Base-by-base conservation (phyloP, 1,284 basidiomycete species). In the Apiotrichum siamense region DNA sequence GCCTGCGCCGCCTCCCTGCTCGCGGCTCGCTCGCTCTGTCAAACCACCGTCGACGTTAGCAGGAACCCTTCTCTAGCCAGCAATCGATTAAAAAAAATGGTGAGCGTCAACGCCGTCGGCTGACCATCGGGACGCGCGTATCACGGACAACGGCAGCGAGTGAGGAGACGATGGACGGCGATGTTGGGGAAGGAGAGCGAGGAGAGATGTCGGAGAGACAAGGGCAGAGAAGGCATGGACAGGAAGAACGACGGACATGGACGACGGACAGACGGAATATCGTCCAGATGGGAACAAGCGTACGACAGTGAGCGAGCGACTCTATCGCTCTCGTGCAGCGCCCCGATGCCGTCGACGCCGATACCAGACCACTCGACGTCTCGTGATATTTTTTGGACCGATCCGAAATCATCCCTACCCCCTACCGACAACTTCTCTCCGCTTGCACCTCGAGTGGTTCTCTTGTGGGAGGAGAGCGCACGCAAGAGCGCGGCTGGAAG, bases 41-140 rank as follows among this genome's bases (percentile, higher is more conserved):
- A 41, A 41, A 41, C 40, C 26, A 10, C 20, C 26, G 26, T 41
- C 40, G 25, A 26, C 26, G 18, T 31, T 20, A 15, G 12, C 20
- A 20, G 18, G n/a, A 18, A 31, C 20, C 32, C 13, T 18, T 32
- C 24, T 31, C 20, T 31, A 43, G 41, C 41, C 41, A 43, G 41
- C 41, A 43, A 43, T 43, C 29, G 12, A 35, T 17, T 31, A 43
- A 29, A 26, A 43, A 43, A 43, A 43, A 43, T 43, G 41, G 41
- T 43, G 25, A 27, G 41, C 27, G 25, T 23, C 25, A 26, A 15
- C 7, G 13, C 20, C 41, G 23, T n/a, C n/a, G 17, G 29, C n/a
- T 21, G 13, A 27, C n/a, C n/a, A n/a, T 32, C 41, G 42, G 26
- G 25, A 44, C 26, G 31, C 31, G 24, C 32, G 38, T n/a, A 20